Percentiles rank a stretch among this genome's conserved stretches.
phyloP scores from a whole-genome alignment of 805 yeast genomes.

The Sugiyamaella valdiviana region DNA sequence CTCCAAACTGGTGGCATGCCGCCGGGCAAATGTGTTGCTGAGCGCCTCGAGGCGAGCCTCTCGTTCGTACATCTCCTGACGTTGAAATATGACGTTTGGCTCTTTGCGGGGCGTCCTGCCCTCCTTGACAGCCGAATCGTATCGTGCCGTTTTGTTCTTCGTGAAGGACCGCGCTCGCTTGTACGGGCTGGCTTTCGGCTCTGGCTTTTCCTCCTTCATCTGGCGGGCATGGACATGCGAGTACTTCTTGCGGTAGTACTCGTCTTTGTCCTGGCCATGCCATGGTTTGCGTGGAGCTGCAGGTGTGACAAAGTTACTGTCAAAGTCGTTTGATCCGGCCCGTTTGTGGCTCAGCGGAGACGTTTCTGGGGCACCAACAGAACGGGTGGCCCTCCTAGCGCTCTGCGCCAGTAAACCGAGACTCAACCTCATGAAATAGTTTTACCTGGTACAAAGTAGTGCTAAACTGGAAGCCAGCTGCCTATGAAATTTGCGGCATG shows the following conservation, averaged over 20 bases:
- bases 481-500: not conserved
- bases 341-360: not conserved
- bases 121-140: constrained; percentile 5
- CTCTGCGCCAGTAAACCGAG: not conserved
- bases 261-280: constrained; percentile 62
- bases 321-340: constrained; percentile 29
- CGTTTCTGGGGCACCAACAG: not conserved
- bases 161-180: constrained; percentile 11
- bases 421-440: not conserved
- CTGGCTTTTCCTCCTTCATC: constrained; percentile 24
- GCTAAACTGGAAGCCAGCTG: too few species aligned
- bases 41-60: constrained; percentile 34
- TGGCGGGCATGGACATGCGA: constrained; percentile 61
- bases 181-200: constrained; percentile 11
- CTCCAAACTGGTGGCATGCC: constrained; percentile 26
- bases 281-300: constrained; percentile 48
- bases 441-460: too few species aligned
- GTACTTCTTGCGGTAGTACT: constrained; percentile 54
- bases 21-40: constrained; percentile 1
- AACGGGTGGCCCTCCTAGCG: not conserved
- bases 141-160: constrained; percentile 14
- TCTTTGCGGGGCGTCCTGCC: constrained; percentile 3
- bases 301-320: constrained; percentile 40
- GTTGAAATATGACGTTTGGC: constrained; percentile 10
- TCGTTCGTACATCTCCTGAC: not conserved